Evolutionary conservation across 2,329 filamentous ascomycete species (phyloP), one percentile per base, ranked within the genome.

Genomic region (Fusarium bulbicola): DNA sequence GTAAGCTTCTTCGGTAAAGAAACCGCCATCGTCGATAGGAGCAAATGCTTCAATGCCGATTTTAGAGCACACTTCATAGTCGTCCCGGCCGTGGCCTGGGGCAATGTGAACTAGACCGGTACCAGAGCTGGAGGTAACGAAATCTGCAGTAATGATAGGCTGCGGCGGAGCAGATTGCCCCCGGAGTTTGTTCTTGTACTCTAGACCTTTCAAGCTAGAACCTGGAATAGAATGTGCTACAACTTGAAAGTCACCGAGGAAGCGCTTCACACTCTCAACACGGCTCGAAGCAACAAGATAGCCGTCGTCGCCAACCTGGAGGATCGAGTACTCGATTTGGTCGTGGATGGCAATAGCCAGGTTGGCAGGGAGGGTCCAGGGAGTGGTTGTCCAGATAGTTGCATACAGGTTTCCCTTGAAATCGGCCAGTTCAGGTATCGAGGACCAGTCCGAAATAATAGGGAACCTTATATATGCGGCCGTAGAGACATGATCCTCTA

Each of bases 311-410:
- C 85, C 85, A 4, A 88, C 85, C 61, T 86, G 84, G 42, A 97
- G 84, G 26, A 97, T 82, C 8, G 86, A 86, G 80, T 98, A 99
- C 47, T 90, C 85, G 68, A 98, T 83, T 43, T 93, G 90, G 12
- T 89, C 85, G 76, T 94, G 91, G 40, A 98, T 88, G 6, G 94
- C 95, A 80, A 99, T 95, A 1, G 94, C 95, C 79, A 90, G 91
- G 80, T 99, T 99, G 5, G 95, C 95, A 1, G 96, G 95, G 10
- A 99, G 85, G 0, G 96, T 99, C 96, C 96, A 99, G 1, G 96
- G 96, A 2, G 96, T 99, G 0, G 96, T 99, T 5, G 96, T 99
- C 96, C 96, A 99, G 58, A 98, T 93, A n/a, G 96, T 88, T n/a
- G 93, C 94, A 80, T 88, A 92, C 16, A 98, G 79, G 10, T 85